These are phyloP conservation scores for Moesziomyces antarcticus DNA, from an alignment of 1,284 basidiomycete species.

Conservation along the genomic window DNA sequence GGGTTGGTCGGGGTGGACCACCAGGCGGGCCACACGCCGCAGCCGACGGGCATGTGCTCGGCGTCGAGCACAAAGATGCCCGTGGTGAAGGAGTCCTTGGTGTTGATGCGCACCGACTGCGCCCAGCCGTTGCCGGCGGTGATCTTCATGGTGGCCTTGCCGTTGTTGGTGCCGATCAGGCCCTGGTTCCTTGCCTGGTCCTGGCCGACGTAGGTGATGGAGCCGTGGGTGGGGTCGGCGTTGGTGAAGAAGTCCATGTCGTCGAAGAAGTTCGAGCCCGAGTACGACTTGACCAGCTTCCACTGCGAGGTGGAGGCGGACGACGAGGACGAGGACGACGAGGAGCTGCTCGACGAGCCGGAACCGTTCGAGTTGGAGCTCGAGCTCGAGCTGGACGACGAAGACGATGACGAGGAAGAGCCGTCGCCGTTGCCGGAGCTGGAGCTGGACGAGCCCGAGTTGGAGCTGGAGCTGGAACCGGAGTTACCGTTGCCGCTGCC, in stretches of 20 bases:
- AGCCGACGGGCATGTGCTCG: constrained; percentile 57
- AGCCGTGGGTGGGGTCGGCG: constrained; percentile 52
- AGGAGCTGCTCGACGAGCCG: constrained; percentile 9
- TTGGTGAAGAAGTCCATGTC: constrained; percentile 54
- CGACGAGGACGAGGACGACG: constrained; percentile 19
- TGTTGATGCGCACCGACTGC: constrained; percentile 52
- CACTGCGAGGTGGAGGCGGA: constrained; percentile 25
- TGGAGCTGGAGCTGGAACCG: constrained; percentile 4
- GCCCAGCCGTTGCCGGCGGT: constrained; percentile 34
- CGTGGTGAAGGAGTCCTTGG: constrained; percentile 51
- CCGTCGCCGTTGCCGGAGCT: constrained; percentile 10
- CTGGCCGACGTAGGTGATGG: constrained; percentile 44
- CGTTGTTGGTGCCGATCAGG: constrained; percentile 43
- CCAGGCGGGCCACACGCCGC: constrained; percentile 63
- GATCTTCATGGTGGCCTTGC: constrained; percentile 44
- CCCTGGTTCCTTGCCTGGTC: constrained; percentile 25
- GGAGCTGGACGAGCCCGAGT: constrained; percentile 15
- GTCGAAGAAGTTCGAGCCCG: constrained; percentile 49
- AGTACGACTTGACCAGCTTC: constrained; percentile 51
- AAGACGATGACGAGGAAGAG: background rate
- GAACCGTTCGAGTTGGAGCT: constrained; percentile 8
- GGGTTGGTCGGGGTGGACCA: constrained; percentile 55
- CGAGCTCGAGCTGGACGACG: constrained; percentile 1
- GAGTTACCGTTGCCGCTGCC: no score
- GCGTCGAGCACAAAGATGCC: constrained; percentile 58